Evolutionary conservation across 352 stramenopile species (phyloP).

Genomic region (Phytophthora ohioensis): DNA sequence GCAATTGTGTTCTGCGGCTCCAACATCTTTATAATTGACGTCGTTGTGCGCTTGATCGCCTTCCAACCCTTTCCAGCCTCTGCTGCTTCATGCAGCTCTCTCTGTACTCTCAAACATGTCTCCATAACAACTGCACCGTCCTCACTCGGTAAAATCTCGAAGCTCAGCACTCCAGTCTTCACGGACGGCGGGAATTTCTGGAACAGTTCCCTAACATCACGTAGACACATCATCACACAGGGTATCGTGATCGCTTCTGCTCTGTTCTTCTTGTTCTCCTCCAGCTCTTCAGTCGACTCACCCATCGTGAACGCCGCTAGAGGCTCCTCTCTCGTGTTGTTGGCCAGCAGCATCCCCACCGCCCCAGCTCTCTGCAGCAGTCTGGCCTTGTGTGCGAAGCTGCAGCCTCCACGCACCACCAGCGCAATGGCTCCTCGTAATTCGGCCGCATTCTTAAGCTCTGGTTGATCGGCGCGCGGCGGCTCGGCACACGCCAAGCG

Average conservation of each 20-base stretch:
- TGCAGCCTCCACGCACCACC: constrained; percentile 76
- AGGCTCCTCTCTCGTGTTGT: constrained; percentile 66
- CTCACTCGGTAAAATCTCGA: constrained; percentile 51
- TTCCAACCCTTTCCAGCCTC: constrained; percentile 36
- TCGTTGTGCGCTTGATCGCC: constrained; percentile 57
- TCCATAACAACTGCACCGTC: constrained; percentile 41
- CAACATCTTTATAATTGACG: constrained; percentile 65
- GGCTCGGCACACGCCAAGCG: constrained; percentile 67
- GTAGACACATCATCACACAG: constrained; percentile 77
- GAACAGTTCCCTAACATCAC: constrained; percentile 66
- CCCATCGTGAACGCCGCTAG: constrained; percentile 73
- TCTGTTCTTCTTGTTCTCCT: constrained; percentile 15
- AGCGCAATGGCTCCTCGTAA: constrained; percentile 63
- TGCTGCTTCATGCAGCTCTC: constrained; percentile 26
- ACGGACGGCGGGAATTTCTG: constrained; percentile 67
- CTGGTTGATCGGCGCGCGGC: constrained; percentile 59
- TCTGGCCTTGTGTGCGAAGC: constrained; percentile 69
- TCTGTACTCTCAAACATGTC: constrained; percentile 41
- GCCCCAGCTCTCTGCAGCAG: constrained; percentile 66
- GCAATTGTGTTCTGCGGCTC: constrained; percentile 32
- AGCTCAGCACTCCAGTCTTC: constrained; percentile 44
- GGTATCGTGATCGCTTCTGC: constrained; percentile 49
- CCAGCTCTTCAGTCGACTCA: constrained; percentile 30
- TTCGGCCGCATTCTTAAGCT: constrained; percentile 56
- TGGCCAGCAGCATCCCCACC: constrained; percentile 56